Percentiles rank a stretch among this genome's conserved stretches.
Evolutionary conservation across 768 basidiomycete species (phyloP).

Genomic region (Coprinopsis marcescibilis): DNA sequence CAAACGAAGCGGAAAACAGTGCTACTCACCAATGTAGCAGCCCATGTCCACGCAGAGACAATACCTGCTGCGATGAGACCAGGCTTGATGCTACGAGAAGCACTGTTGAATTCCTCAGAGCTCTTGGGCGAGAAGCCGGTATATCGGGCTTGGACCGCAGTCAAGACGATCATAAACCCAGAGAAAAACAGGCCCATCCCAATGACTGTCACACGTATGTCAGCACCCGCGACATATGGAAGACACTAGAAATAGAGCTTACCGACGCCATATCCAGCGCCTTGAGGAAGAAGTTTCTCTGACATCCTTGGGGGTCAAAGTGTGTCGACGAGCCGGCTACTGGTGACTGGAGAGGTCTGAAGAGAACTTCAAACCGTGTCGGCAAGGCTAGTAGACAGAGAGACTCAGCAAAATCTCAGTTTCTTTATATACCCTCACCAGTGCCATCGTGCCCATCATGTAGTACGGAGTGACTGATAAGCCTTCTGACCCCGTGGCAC

Average conservation of each 20-base stretch:
- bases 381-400: no score
- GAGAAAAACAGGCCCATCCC: constrained; percentile 83
- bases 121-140: constrained; percentile 73
- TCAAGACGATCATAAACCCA: constrained; percentile 71
- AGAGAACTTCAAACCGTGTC: no score
- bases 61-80: constrained; percentile 92
- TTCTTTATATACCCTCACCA: no score
- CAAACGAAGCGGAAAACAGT: not conserved
- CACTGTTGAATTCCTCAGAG: constrained; percentile 80
- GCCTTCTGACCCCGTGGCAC: no score
- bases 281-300: constrained; percentile 57
- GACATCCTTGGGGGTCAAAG: not conserved
- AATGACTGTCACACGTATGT: constrained; percentile 18
- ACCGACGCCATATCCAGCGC: constrained; percentile 85
- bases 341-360: no score
- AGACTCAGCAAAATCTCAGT: no score
- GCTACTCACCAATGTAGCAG: constrained; percentile 57
- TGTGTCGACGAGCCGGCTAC: no score
- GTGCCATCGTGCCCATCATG: no score
- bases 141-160: constrained; percentile 78
- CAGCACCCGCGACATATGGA: not conserved
- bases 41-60: constrained; percentile 92
- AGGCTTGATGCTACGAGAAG: constrained; percentile 80
- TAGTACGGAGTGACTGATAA: no score
- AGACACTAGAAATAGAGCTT: constrained; percentile 17